A percentile compares a stretch with the other conserved stretches of the same genome.
Conservation (phyloP, 2,329 filamentous ascomycete species). For the Rhynchosporium secalis region DNA sequence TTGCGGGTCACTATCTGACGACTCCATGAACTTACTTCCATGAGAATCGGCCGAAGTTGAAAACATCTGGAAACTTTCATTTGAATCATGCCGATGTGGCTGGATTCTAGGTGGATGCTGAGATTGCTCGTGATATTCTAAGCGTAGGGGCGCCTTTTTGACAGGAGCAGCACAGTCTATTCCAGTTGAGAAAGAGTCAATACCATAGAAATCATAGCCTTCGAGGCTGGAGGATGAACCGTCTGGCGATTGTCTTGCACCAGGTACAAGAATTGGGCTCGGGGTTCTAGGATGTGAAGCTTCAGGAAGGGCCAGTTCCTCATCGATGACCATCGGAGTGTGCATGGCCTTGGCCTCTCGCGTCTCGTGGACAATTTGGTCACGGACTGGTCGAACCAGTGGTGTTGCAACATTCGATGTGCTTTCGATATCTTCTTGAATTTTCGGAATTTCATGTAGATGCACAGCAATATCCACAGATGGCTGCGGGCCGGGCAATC, state of each 20-base stretch:
- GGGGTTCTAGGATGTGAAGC: conserved; percentile 30
- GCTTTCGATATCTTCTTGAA: conserved; percentile 54
- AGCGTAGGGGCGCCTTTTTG: conserved; percentile 43
- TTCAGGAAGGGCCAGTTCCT: conserved; percentile 37
- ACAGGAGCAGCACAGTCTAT: conserved; percentile 53
- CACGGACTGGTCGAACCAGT: conserved; percentile 52
- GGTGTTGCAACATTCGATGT: conserved; percentile 64
- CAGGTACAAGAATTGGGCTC: conserved; percentile 35
- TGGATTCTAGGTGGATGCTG: conserved; percentile 30
- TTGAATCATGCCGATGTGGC: conserved; percentile 54
- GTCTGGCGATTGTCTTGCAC: conserved; percentile 24
- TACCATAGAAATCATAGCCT: conserved; percentile 66
- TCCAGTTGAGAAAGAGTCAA: conserved; percentile 52
- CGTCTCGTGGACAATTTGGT: conserved; percentile 30
- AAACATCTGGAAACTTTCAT: conserved; percentile 61
- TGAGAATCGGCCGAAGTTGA: conserved; percentile 54
- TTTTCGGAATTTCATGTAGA: conserved; percentile 26
- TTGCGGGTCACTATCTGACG: conserved; percentile 40
- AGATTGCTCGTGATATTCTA: conserved; percentile 37
- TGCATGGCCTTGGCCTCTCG: conserved; percentile 32
- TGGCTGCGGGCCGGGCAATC: conserved; percentile 18
- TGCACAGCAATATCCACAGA: conserved; percentile 26
- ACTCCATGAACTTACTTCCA: conserved; percentile 42
- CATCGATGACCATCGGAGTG: conserved; percentile 37
- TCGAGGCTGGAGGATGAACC: conserved; percentile 42